Base-by-base conservation (phyloP, 352 stramenopile species). In the Saprolegnia diclina region DNA sequence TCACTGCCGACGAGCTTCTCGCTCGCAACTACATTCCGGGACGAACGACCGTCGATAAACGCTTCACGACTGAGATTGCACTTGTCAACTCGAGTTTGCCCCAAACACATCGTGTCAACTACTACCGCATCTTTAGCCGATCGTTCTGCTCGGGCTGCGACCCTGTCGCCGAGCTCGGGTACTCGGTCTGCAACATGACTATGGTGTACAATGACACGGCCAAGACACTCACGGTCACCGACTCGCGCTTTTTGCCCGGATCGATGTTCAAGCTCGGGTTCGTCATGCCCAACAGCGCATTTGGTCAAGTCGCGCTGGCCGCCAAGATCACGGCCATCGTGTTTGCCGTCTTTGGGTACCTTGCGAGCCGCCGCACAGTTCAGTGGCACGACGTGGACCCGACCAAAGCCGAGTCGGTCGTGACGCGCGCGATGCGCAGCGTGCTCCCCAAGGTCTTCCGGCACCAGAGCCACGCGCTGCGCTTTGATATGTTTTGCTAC, bases 81-180 rank as follows among this genome's bases (percentile, higher is more conserved):
- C 11, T 59, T 24, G 3, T n/a, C 11, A 59, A 59, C 35, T 26
- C 52, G 35, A 21, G 11, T 16, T 1, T 26, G n/a, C 52, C 35
- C 16, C 52, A 59, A 11, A 35, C 24, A 11, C 52, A 42, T 4
- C 11, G 13, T 4, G 52, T 59, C 24, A 59, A 40, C 52, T 59
- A 59, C n/a, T 69, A 63, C 37, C 63, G 63, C 18, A 61, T 69
- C 35, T 62, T 48, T n/a, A n/a, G 9, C 21, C 45, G 50, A 3
- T 10, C 48, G 18, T 69, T 62, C 38, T 69, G 63, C 63, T 46
- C 63, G 18, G 63, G 63, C 5, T 69, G 63, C 53, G 21, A 61
- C 22, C 50, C 63, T 3, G 37, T 69, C 35, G 37, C 37, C 7
- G 63, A 69, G 37, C 44, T 69, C n/a, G 63, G 63, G 10, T 26